phyloP scores from a whole-genome alignment of 164 flowering plant species.

The Warburgia ugandensis region DNA sequence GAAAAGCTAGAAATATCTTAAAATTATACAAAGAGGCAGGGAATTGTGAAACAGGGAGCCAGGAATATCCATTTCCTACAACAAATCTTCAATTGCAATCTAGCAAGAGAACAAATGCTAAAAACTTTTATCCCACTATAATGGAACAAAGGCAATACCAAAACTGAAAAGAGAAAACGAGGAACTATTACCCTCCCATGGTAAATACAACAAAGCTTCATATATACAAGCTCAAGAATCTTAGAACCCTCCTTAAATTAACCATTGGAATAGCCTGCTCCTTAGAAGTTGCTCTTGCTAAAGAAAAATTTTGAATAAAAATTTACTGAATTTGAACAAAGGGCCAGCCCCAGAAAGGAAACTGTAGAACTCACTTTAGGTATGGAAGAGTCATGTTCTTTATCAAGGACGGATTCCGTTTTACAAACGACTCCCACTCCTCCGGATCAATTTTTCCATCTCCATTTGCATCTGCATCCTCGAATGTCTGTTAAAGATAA shows the following conservation, averaged over 20 bases:
- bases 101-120: too few relatives aligned
- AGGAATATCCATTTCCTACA: too few relatives aligned
- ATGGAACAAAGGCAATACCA: too few relatives aligned
- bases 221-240: neutral
- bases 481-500: conserved; percentile 37
- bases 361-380: conserved; percentile 34
- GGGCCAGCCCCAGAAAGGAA: neutral
- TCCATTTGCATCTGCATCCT: conserved; percentile 55
- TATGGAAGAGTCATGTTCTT: conserved; percentile 79
- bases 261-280: neutral
- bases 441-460: conserved; percentile 70
- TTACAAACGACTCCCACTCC: conserved; percentile 69
- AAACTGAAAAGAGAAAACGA: too few relatives aligned
- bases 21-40: too few relatives aligned
- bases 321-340: neutral
- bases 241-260: neutral
- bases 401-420: conserved; percentile 46
- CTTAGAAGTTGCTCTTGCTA: neutral
- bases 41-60: too few relatives aligned
- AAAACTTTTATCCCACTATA: too few relatives aligned
- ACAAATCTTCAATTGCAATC: too few relatives aligned
- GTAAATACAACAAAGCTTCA: too few relatives aligned
- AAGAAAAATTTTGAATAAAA: neutral
- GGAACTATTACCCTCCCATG: too few relatives aligned
- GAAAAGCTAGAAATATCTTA: too few relatives aligned